Evolutionary conservation across 2,329 filamentous ascomycete genomes (phyloP), one percentile per base, ranked within the genome.

Genomic region (Trichoderma sp.): DNA sequence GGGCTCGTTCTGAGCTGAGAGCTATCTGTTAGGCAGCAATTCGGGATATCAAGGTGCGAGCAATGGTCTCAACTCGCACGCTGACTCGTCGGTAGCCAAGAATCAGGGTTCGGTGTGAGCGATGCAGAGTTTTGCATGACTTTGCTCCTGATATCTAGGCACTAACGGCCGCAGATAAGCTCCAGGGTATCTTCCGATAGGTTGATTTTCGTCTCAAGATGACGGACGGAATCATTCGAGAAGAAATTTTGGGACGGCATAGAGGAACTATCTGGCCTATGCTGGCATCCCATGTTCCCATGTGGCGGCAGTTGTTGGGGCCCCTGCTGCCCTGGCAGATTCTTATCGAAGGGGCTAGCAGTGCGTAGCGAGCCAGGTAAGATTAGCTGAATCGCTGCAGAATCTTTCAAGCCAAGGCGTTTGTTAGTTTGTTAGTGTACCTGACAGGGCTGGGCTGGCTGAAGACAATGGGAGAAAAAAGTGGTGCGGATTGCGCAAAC

Each of bases 91-190:
- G n/a, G 18, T 6, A 34, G 15, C 32, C 56, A 9, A 43, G 18
- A 15, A 9, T 21, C 36, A 62, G 43, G 39, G 39, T 26, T 61
- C 67, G 67, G 67, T 62, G 39, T 36, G 60, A 12, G 67, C 67
- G 67, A 70, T 28, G 67, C 43, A 69, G 21, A 51, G n/a, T 69
- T 51, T 61, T 69, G 66, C 67, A 70, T 62, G 18, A 53, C 11
- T 18, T 28, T 32, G 67, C 67, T 70, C 67, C 67, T 70, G 67
- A 62, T 70, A 61, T 69, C 56, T 51, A 4, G 7, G 39, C 63
- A 47, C 56, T 61, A 39, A 61, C 21, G 14, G 28, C 18, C 26
- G 14, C 18, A 53, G 67, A 62, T 70, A 62, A 39, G 36, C 57
- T 47, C 7, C 36, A 21, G 57, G 57, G 39, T 21, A n/a, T 14